Conservation (phyloP, 805 yeast genomes). For the Wickerhamiella sorbophila region DNA sequence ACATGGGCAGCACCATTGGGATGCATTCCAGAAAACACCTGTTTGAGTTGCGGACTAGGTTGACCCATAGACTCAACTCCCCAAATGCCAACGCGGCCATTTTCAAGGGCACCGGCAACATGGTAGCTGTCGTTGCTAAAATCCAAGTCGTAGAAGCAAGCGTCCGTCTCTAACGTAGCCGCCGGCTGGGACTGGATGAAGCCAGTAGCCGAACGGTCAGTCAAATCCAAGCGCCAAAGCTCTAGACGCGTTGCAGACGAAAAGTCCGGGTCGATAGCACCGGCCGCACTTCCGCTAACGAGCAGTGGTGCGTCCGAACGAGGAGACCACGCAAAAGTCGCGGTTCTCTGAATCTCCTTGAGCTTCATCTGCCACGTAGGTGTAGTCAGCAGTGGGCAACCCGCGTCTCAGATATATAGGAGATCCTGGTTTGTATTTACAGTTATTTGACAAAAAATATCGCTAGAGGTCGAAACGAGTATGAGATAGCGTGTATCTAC, state of each 20-base stretch:
- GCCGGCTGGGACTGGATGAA: constrained; percentile 14
- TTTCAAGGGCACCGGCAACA: constrained; percentile 82
- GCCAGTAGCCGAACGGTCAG: constrained; percentile 22
- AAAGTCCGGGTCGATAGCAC: constrained; percentile 82
- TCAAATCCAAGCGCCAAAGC: constrained; percentile 48
- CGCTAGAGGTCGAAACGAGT: no score
- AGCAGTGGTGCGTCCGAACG: constrained; percentile 51
- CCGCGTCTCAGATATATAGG: no score
- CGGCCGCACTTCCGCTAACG: constrained; percentile 91
- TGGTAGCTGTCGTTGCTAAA: constrained; percentile 11
- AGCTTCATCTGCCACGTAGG: constrained; percentile 40
- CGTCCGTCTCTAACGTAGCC: constrained; percentile 15
- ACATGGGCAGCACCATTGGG: constrained; percentile 61
- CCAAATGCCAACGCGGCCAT: constrained; percentile 69
- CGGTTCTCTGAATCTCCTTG: constrained; percentile 68
- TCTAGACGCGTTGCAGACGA: constrained; percentile 66
- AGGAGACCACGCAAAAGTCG: constrained; percentile 94
- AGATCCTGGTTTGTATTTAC: no score
- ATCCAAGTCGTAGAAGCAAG: constrained; percentile 39
- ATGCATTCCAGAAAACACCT: constrained; percentile 13
- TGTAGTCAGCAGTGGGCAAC: background rate
- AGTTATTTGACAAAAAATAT: no score
- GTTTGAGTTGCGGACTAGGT: constrained; percentile 27
- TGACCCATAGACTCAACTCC: constrained; percentile 35
- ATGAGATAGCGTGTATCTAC: no score